Evolutionary conservation across 2,329 filamentous ascomycete species (phyloP).

Genomic region (Claviceps paspali): DNA sequence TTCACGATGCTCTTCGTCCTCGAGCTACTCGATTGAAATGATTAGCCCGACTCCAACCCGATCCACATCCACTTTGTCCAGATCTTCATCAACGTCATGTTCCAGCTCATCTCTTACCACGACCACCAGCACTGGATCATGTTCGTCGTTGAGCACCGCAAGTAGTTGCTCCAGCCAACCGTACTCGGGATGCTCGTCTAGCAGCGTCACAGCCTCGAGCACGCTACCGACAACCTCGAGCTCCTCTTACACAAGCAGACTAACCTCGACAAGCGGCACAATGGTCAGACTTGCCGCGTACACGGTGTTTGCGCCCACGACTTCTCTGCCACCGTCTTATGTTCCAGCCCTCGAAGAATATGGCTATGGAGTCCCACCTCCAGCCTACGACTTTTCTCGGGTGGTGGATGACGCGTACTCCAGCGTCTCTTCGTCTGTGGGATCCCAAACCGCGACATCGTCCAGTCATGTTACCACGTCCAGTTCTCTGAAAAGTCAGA

Average conservation of each 20-base stretch:
- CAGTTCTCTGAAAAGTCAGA: not conserved
- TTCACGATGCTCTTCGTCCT: constrained; percentile 1
- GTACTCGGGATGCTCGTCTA: not conserved
- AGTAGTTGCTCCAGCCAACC: not conserved
- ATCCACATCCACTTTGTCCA: not conserved
- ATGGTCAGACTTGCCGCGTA: constrained; percentile 3
- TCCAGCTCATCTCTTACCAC: not conserved
- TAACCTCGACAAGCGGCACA: not conserved
- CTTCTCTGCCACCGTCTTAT: constrained; percentile 5
- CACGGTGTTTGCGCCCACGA: not conserved
- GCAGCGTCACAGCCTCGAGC: not conserved
- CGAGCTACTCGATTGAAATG: not conserved
- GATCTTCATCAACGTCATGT: not conserved
- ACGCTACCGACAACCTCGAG: not conserved
- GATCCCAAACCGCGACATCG: not conserved
- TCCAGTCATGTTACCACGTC: not conserved
- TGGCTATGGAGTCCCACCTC: constrained; percentile 3
- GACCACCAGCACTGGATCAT: not conserved
- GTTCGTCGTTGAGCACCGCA: not conserved
- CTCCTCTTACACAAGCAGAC: not conserved
- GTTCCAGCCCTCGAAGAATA: constrained; percentile 6
- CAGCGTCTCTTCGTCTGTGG: not conserved
- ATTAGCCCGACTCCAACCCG: not conserved
- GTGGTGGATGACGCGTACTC: not conserved
- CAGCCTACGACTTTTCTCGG: constrained; percentile 1